Conservation (phyloP, 2,329 filamentous ascomycete genomes). For the Coniochaeta sp. region DNA sequence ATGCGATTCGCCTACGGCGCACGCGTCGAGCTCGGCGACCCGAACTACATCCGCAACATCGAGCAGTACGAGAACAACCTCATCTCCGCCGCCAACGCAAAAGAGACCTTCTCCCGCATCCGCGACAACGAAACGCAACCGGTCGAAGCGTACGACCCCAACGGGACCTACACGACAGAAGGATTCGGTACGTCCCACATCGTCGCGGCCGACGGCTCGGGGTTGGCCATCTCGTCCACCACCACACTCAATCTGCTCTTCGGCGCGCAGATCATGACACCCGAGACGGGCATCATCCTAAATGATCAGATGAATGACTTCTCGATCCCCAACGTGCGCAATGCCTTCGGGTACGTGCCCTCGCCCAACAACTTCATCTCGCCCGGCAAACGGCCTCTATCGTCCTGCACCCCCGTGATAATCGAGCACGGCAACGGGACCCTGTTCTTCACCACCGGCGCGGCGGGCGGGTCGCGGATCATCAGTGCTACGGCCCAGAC, state of each 20-base stretch:
- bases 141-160: slow-evolving; percentile 65
- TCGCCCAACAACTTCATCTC: slow-evolving; percentile 74
- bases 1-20: slow-evolving; percentile 84
- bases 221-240: slow-evolving; percentile 72
- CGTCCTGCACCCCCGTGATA: slow-evolving; percentile 75
- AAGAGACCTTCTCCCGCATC: slow-evolving; percentile 57
- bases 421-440: slow-evolving; percentile 61
- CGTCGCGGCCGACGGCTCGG: slow-evolving; percentile 61
- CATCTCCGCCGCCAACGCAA: slow-evolving; percentile 52
- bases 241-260: slow-evolving; percentile 87
- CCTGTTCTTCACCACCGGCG: slow-evolving; percentile 66
- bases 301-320: slow-evolving; percentile 74
- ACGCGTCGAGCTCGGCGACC: slow-evolving; percentile 76
- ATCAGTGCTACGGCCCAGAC: slow-evolving; percentile 78
- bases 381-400: slow-evolving; percentile 74
- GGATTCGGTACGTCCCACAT: slow-evolving; percentile 70
- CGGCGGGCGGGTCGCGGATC: slow-evolving; percentile 78
- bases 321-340: slow-evolving; percentile 68
- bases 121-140: slow-evolving; percentile 64
- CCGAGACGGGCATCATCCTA: slow-evolving; percentile 75
- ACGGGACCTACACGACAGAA: slow-evolving; percentile 55
- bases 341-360: slow-evolving; percentile 76
- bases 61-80: slow-evolving; percentile 58
- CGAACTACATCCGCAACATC: slow-evolving; percentile 60
- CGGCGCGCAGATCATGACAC: slow-evolving; percentile 70